Conservation (phyloP, 192 early-diverging fungal genomes). For the Gamsiella multidivaricata region DNA sequence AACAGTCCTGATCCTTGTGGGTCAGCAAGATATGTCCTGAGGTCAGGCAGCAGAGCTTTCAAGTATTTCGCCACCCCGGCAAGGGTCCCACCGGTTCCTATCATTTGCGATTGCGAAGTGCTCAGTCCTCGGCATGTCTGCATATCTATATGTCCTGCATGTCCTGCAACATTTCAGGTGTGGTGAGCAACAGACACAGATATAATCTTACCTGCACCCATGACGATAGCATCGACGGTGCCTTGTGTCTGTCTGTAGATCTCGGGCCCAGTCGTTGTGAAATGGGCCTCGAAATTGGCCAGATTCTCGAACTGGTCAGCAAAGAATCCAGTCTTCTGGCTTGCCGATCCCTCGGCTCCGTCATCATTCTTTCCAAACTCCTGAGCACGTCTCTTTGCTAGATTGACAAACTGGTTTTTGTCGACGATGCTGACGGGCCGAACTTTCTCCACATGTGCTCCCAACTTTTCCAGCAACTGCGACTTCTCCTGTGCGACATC, state of each 20-base stretch:
- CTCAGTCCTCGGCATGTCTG: neutral
- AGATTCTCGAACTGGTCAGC: constrained; percentile 96
- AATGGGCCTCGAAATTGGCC: constrained; percentile 86
- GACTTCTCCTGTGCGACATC: constrained; percentile 94
- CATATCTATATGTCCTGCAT: neutral
- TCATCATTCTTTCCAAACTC: constrained; percentile 62
- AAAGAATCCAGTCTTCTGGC: constrained; percentile 71
- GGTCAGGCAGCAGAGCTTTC: constrained; percentile 68
- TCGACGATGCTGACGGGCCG: constrained; percentile 93
- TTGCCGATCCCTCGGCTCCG: neutral
- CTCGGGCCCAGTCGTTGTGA: constrained; percentile 88
- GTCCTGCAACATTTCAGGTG: neutral
- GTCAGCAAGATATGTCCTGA: constrained; percentile 86
- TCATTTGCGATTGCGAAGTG: neutral
- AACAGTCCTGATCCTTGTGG: constrained; percentile 93
- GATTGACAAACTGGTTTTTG: constrained; percentile 90
- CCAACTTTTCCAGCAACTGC: constrained; percentile 81
- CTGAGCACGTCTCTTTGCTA: constrained; percentile 80
- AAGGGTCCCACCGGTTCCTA: constrained; percentile 91
- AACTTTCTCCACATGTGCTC: constrained; percentile 92
- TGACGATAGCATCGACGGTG: constrained; percentile 84
- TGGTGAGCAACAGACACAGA: neutral
- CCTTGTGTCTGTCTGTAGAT: constrained; percentile 81
- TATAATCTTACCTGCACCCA: constrained; percentile 86
- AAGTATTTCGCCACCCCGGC: constrained; percentile 91